phyloP scores from a whole-genome alignment of 345 rosid species.

The Citrus unshiu region DNA sequence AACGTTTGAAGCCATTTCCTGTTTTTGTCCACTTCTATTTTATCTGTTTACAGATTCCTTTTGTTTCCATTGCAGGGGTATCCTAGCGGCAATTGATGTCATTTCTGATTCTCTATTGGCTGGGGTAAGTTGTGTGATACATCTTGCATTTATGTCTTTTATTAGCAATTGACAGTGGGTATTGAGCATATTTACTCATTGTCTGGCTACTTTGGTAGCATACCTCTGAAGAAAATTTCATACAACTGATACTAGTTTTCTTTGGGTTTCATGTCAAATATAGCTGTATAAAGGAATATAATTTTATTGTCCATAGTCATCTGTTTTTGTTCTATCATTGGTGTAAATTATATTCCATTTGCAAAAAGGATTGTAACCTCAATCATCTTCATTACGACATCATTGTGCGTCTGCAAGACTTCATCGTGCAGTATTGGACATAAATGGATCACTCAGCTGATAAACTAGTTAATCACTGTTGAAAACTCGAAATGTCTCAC shows the following conservation, averaged over 20 bases:
- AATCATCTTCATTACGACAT: not conserved
- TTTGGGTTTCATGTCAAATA: not conserved
- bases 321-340: not conserved
- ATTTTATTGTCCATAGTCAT: not conserved
- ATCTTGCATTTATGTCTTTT: not conserved
- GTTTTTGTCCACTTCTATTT: not conserved
- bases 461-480: not conserved
- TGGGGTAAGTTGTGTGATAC: slow-evolving; percentile 57
- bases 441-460: not conserved
- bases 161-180: not conserved
- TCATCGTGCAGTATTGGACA: not conserved
- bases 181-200: not conserved
- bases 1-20: not conserved
- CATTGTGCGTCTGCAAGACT: not conserved
- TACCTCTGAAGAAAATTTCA: not conserved
- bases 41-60: not conserved
- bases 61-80: slow-evolving; percentile 56
- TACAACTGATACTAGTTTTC: not conserved
- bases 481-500: not conserved
- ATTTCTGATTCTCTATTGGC: slow-evolving; percentile 58
- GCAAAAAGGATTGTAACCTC: not conserved
- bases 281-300: not conserved
- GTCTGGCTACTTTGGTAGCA: not conserved
- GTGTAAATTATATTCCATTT: not conserved
- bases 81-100: slow-evolving; percentile 93